Evolutionary conservation across 2,329 filamentous ascomycete species (phyloP), one percentile per base, ranked within the genome.

Genomic region (Xylaria sp.): DNA sequence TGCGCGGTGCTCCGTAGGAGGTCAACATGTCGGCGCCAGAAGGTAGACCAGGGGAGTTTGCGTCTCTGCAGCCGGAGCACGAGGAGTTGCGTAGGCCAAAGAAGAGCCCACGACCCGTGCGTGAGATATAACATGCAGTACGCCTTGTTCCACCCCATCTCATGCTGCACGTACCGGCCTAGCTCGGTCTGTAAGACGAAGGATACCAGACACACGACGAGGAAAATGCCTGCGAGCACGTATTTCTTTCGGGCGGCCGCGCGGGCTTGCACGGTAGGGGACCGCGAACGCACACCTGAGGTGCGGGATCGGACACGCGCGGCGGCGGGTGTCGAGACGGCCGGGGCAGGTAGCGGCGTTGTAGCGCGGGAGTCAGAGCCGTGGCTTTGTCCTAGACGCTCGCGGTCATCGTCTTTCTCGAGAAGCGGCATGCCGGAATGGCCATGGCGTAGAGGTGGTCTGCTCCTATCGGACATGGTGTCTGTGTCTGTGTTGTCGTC

Each of bases 111-210:
- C 1, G 94, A 97, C 63, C 95, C 92, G 82, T 99, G 96, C 12
- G 96, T 99, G 72, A 99, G 86, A 81, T 97, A 97, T 85, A 99
- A 89, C 96, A 99, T 99, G 84, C 93, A 97, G 83, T 97, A 99
- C n/a, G 96, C 93, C 83, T 99, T 99, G 82, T 97, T 89, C 96
- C 96, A 99, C 71, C 92, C 90, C 71, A 97, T 82, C 68, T 96
- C 90, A 78, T 95, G 91, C 82, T 98, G 95, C 69, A 99, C 96
- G 81, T 97, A 94, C 10, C 97, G 90, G 12, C 94, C 95, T 62
- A 97, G 93, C 84, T 98, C 95, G 3, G 96, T 98, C 86, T 99
- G 96, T 6, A 97, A 84, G 56, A 93, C 93, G 79, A 99, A 99
- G 77, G 92, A 91, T 67, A 97, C 83, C 76, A 99, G 84, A 77